Base-by-base conservation (phyloP, 2,329 filamentous ascomycete species). In the Fusarium brachygibbosum region DNA sequence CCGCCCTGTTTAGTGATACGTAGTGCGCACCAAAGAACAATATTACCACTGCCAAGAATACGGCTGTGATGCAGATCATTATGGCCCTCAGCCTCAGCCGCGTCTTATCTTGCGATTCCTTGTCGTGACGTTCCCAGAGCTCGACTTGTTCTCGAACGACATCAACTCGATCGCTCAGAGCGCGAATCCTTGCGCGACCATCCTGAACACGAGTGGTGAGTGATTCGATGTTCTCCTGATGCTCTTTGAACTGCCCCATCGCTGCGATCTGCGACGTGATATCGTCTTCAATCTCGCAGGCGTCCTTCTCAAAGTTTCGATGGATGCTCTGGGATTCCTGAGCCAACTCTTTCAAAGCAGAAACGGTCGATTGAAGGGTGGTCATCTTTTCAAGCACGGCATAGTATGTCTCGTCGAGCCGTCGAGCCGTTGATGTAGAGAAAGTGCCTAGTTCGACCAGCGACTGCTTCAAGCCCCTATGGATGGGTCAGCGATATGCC, bases 371-470 rank as follows among this genome's bases (percentile, higher is more conserved):
- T 55, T 90, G 89, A 37, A 94, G 81, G 1, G 84, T 78, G 50
- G 85, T 85, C 49, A 91, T 84, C 74, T 91, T 92, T 75, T 93
- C 89, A 31, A 93, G 82, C 12, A 94, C 86, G 1, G 88, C 87
- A 68, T 92, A 91, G 79, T 94, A 94, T 5, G 90, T 90, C 61
- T 91, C 87, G 76, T 94, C 91, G 41, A 95, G 86, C 34, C 86
- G 86, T 63, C 86, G 84, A 17, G 89, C 92, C 25, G 89, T 88
- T 23, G 83, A 79, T 57, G 88, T 84, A 23, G 91, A 91, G 76
- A 89, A 85, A 32, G 84, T 80, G 70, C 85, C 85, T 13, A 94
- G 82, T 49, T 85, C 82, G 25, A 77, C 75, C 1, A 90, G 79
- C 6, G 86, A 84, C 57, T 84, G 84, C 67, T 82, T 83, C 21